Evolutionary conservation across 306 rosid species (phyloP), one percentile per base, ranked within the genome.

Genomic region (Fagus sylvatica): DNA sequence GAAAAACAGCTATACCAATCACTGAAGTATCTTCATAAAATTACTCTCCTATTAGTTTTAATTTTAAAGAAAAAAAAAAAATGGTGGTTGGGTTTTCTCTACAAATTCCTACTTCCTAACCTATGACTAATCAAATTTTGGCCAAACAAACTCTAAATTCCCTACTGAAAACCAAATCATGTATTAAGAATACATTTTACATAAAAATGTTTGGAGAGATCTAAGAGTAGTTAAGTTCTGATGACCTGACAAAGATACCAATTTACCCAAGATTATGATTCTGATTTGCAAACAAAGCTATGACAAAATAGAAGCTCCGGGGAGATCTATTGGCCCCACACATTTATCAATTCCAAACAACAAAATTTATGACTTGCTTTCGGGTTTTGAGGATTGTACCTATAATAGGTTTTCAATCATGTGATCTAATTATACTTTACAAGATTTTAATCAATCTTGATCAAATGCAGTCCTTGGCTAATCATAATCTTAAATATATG

Each of bases 251-350:
- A 85, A 84, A 85, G 89, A 88, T 88, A 82, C 79, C 76, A 75
- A 76, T 78, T 79, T 85, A 80, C 88, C 77, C 74, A 76, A 86
- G 81, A 90, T 89, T 87, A 84, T 72, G 93, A 91, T 91, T 91
- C 88, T 83, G 97, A 91, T 90, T 86, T 91, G 77, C 81, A 56
- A 79, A 83, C 60, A 69, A 59, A 76, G 79, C 72, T 42, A 53
- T 62, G 89, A 81, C 89, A 86, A 85, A 87, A 79, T 12, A 79
- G 77, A 64, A 79, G 82, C 76, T 86, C 53, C 68, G 76, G 66
- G 49, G 70, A 80, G 84, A 85, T 91, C 76, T 83, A 76, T 17
- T 78, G 91, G 74, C 87, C 90, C 89, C 88, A 85, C 82, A 28
- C 64, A 40, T 77, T 79, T 82, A 75, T 72, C 56, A 66, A 71